These are phyloP conservation scores for Diplotaxis tenuifolia DNA, from an alignment of 345 rosid genomes.

Conservation along the genomic window DNA sequence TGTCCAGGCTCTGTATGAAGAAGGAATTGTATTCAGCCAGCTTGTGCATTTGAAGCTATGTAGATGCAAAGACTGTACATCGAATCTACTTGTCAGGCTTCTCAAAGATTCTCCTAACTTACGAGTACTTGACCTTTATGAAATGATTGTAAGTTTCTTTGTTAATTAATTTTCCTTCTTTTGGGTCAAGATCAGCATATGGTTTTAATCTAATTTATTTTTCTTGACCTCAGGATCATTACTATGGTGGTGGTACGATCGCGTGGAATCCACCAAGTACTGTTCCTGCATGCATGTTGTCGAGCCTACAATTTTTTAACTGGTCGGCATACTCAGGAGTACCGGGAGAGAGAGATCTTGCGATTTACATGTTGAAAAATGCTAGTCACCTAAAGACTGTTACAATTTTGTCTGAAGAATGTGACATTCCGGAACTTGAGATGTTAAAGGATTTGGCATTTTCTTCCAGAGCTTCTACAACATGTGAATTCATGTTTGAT, in stretches of 20 bases:
- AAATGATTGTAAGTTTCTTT: slow-evolving; percentile 1
- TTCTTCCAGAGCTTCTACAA: slow-evolving; percentile 8
- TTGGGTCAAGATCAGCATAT: background rate
- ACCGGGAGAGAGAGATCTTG: background rate
- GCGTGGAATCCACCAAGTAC: background rate
- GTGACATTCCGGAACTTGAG: background rate
- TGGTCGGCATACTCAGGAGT: slow-evolving; percentile 6
- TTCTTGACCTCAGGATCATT: background rate
- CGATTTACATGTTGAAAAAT: slow-evolving; percentile 7
- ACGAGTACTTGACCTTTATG: background rate
- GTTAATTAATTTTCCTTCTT: background rate
- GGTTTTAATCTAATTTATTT: background rate
- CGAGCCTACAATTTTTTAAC: background rate
- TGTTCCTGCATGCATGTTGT: slow-evolving; percentile 14
- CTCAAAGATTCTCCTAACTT: slow-evolving; percentile 12
- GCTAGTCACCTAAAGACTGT: background rate
- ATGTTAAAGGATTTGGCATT: slow-evolving; percentile 12
- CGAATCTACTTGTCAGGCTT: background rate
- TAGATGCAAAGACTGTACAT: slow-evolving; percentile 2
- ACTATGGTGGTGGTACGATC: background rate
- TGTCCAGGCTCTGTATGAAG: slow-evolving; percentile 1
- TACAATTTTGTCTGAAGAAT: background rate
- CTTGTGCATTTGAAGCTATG: background rate
- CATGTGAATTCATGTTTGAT: background rate
- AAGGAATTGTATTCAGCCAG: background rate